These are phyloP conservation scores for Ogataea minuta DNA, from an alignment of 805 yeast genomes.

Conservation along the genomic window DNA sequence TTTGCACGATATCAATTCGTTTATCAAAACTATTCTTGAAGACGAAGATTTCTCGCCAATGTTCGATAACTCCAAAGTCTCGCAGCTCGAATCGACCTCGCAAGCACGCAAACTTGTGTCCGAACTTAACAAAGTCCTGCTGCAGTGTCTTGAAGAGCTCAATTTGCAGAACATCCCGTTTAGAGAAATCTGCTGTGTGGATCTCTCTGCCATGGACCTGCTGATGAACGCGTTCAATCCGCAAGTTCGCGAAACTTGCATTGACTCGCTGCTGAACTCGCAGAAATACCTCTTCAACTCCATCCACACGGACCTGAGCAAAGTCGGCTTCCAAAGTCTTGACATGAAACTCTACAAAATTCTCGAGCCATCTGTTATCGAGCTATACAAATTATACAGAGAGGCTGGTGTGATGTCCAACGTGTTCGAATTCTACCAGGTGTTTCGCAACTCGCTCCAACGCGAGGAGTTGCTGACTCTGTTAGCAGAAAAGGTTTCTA, in stretches of 20 bases:
- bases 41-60: slow-evolving; percentile 28
- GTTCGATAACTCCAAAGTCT: slow-evolving; percentile 11
- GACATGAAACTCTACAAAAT: slow-evolving; percentile 32
- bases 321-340: slow-evolving; percentile 6
- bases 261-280: slow-evolving; percentile 43
- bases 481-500: slow-evolving; percentile 9
- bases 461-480: slow-evolving; percentile 19
- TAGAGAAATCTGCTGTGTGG: slow-evolving; percentile 43
- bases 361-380: slow-evolving; percentile 50
- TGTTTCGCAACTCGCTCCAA: slow-evolving; percentile 35
- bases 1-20: slow-evolving; percentile 16
- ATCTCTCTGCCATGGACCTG: slow-evolving; percentile 25
- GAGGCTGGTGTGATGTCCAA: slow-evolving; percentile 66
- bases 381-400: slow-evolving; percentile 65
- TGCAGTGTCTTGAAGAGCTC: slow-evolving; percentile 23
- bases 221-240: slow-evolving; percentile 43
- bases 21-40: slow-evolving; percentile 21
- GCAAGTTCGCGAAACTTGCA: slow-evolving; percentile 39
- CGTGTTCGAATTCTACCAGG: slow-evolving; percentile 35
- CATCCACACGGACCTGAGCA: slow-evolving; percentile 22
- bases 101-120: slow-evolving; percentile 15
- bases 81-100: slow-evolving; percentile 4
- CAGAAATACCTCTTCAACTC: slow-evolving; percentile 29
- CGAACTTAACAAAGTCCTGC: slow-evolving; percentile 17
- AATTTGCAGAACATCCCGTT: slow-evolving; percentile 32